Percentiles rank a stretch among this genome's conserved stretches.
phyloP scores from a whole-genome alignment of 1,284 basidiomycete species.

The Ceratobasidium theobromae region DNA sequence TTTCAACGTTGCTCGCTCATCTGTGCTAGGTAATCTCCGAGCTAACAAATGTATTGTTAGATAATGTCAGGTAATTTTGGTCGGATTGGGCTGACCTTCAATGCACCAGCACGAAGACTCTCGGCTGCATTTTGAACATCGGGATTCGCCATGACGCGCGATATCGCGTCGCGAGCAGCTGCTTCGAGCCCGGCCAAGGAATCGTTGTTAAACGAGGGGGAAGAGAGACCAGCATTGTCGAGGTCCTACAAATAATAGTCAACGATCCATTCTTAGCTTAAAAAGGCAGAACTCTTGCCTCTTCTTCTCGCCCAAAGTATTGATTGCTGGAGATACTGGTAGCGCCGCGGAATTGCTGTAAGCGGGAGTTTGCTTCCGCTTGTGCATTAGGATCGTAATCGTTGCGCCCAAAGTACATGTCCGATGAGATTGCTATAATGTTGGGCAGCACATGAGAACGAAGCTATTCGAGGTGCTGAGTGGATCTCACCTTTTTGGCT shows the following conservation, averaged over 20 bases:
- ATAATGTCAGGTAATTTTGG: neutral
- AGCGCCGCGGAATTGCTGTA: slow-evolving; percentile 88
- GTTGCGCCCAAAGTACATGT: slow-evolving; percentile 95
- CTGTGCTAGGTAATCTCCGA: slow-evolving; percentile 76
- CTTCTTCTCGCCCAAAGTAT: slow-evolving; percentile 93
- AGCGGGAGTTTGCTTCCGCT: slow-evolving; percentile 77
- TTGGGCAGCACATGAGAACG: neutral
- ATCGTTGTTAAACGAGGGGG: slow-evolving; percentile 50
- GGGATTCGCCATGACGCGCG: slow-evolving; percentile 80
- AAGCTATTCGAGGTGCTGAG: too few species aligned
- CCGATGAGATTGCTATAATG: slow-evolving; percentile 83
- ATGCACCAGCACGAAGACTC: slow-evolving; percentile 75
- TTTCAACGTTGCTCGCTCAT: slow-evolving; percentile 46
- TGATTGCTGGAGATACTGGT: slow-evolving; percentile 93
- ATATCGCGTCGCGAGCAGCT: slow-evolving; percentile 78
- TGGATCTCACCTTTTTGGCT: slow-evolving; percentile 66
- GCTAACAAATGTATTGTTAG: slow-evolving; percentile 45
- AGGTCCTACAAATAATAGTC: slow-evolving; percentile 39
- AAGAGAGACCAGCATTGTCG: slow-evolving; percentile 43
- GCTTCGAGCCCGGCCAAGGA: slow-evolving; percentile 63
- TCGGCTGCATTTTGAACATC: slow-evolving; percentile 89
- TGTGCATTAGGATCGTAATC: slow-evolving; percentile 77
- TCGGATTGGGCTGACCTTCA: slow-evolving; percentile 63
- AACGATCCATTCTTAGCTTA: slow-evolving; percentile 32
- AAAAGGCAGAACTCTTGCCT: slow-evolving; percentile 51